phyloP scores from a whole-genome alignment of 345 rosid genomes.

The Melastoma malabathricum region DNA sequence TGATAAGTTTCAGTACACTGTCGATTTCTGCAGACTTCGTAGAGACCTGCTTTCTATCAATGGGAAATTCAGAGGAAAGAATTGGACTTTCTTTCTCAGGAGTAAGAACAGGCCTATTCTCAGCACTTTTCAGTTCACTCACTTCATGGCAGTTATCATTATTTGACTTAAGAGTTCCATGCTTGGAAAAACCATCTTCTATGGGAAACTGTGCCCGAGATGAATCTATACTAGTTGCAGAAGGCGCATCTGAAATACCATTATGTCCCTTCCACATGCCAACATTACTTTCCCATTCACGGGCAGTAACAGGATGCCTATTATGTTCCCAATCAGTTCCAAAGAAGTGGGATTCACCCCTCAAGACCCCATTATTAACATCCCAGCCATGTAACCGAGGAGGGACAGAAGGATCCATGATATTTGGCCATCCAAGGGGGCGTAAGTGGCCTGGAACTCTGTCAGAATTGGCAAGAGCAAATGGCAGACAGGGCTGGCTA shows the following conservation, averaged over 20 bases:
- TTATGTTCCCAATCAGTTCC: constrained; percentile 86
- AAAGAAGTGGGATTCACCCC: constrained; percentile 68
- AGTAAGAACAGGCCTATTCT: constrained; percentile 28
- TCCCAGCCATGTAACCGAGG: constrained; percentile 90
- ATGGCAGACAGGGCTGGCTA: constrained; percentile 63
- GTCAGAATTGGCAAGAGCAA: constrained; percentile 68
- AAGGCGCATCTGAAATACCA: constrained; percentile 41
- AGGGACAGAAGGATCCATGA: constrained; percentile 69
- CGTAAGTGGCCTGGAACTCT: constrained; percentile 75
- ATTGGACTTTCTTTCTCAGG: constrained; percentile 29
- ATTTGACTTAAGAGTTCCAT: constrained; percentile 23
- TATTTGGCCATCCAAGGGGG: constrained; percentile 88
- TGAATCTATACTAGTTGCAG: constrained; percentile 51
- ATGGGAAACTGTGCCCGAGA: constrained; percentile 28
- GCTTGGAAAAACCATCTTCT: constrained; percentile 37
- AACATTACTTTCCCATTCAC: constrained; percentile 66
- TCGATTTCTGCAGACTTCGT: constrained; percentile 19
- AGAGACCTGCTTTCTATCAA: constrained; percentile 25
- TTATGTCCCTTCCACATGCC: constrained; percentile 79
- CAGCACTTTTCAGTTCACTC: constrained; percentile 30
- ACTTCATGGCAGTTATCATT: constrained; percentile 26
- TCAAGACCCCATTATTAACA: constrained; percentile 53
- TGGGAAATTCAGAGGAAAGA: constrained; percentile 16
- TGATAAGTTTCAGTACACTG: constrained; percentile 12
- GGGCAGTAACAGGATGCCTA: constrained; percentile 46